Evolutionary conservation across 2,329 filamentous ascomycete species (phyloP), one percentile per base, ranked within the genome.

Genomic region (Fusarium globosum): DNA sequence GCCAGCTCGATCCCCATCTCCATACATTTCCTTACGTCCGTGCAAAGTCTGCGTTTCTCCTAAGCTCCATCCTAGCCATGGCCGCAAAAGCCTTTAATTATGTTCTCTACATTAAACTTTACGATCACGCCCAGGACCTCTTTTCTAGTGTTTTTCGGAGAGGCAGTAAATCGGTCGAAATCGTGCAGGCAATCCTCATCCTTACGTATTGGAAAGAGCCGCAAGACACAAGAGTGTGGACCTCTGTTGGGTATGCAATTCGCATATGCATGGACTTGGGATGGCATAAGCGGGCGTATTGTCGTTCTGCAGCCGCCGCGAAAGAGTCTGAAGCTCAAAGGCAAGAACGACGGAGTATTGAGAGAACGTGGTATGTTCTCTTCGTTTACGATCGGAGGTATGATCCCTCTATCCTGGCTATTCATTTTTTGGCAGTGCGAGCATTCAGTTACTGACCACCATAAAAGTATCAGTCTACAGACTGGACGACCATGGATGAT

Each of bases 281-380:
- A 13, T 58, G 56, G 55, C 39, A 58, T 20, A 58, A 46, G 9
- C 10, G 10, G 18, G 11, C 13, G 15, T 7, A n/a, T 16, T n/a
- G 2, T 21, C 10, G 16, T 1, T 11, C 39, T 16, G 3, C 3
- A 26, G 2, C 4, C 6, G 2, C 5, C 4, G 6, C 2, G 11
- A 5, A 12, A 21, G 21, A 35, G 16, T 16, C 53, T 12, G 53
- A 57, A 1, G 15, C 1, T 1, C n/a, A 36, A 14, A 58, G 16
- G 12, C 20, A 42, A 58, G 56, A 58, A 4, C 41, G 33, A 8
- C 23, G 56, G 1, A 58, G 30, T 16, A 6, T 58, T 18, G 56
- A 58, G 41, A 49, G 56, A 4, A 49, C 56, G 4, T 58, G 56
- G 56, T 58, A 49, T n/a, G 56, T 58, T 26, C 33, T 58, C 10